Evolutionary conservation across 2,329 filamentous ascomycete genomes (phyloP), one percentile per base, ranked within the genome.

Genomic region (Ceratocystis diversiconidia): DNA sequence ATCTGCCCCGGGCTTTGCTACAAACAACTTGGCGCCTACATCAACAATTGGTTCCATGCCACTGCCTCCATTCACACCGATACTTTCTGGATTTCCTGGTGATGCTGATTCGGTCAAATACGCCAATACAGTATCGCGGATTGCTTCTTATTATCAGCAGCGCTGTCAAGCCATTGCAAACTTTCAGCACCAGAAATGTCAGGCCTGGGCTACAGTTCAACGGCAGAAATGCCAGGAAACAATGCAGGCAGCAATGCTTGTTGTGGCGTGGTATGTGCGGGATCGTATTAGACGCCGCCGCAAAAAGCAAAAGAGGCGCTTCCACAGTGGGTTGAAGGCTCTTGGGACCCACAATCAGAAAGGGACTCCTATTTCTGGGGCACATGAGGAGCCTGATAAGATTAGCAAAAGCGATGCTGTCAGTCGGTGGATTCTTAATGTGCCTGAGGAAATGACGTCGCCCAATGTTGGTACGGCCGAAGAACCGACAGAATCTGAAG

Each of bases 211-310:
- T 65, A 75, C 72, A 68, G 72, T 76, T 70, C 77, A 79, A 70
- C 74, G 76, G 52, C 76, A 78, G 69, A 76, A 77, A 70, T 78
- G 76, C 69, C 77, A 79, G 71, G 78, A 79, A 68, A 77, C 77
- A 74, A 78, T 76, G 72, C 77, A 78, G 69, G 78, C 78, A 0
- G 76, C 78, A 66, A 79, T 79, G 75, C 71, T 80, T 25, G 76
- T 79, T 3, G 77, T 80, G 41, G 78, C 78, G 12, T 80, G 78
- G 78, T 79, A 80, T 69, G 75, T 79, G 55, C 75, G 78, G 55
- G 78, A 79, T 69, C 76, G 77, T 41, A 78, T 79, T 69, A 73
- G 75, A 67, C 74, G 78, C 41, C 73, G 77, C 32, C 73, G 77
- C 55, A 73, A 73, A 69, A 72, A 74, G 63, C 73, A 76, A 70